Evolutionary conservation across 352 stramenopile genomes (phyloP).

Genomic region (Sclerospora graminicola): DNA sequence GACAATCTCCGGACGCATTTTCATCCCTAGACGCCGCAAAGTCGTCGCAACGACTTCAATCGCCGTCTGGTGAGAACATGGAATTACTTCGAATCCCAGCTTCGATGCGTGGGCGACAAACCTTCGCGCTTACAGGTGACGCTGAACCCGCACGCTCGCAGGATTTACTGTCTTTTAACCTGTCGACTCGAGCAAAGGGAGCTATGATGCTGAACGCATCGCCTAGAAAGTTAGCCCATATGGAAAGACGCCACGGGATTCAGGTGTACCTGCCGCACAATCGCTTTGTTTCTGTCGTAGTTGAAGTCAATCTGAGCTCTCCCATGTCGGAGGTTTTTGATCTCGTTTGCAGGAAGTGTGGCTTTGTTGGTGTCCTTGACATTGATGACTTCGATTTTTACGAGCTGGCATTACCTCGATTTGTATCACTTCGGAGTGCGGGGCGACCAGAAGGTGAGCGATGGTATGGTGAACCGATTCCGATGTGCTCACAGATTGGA

Average conservation of each 20-base stretch:
- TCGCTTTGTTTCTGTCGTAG: constrained; percentile 67
- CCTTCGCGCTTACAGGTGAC: constrained; percentile 31
- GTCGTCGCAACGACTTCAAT: constrained; percentile 61
- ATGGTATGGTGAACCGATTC: constrained; percentile 71
- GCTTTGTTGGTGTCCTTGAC: constrained; percentile 61
- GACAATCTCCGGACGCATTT: constrained; percentile 28
- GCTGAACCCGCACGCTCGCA: constrained; percentile 41
- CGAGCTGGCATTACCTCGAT: constrained; percentile 68
- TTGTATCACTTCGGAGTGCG: constrained; percentile 78
- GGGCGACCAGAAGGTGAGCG: constrained; percentile 72
- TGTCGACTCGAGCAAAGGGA: constrained; percentile 47
- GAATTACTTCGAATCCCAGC: constrained; percentile 16
- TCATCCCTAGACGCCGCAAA: constrained; percentile 42
- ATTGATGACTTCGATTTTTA: constrained; percentile 80
- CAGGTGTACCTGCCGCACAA: constrained; percentile 83
- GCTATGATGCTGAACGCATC: constrained; percentile 28
- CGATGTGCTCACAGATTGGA: constrained; percentile 49
- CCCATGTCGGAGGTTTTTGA: constrained; percentile 68
- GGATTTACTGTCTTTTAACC: constrained; percentile 48
- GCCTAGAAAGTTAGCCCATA: constrained; percentile 30
- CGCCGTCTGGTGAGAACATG: constrained; percentile 36
- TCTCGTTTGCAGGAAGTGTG: constrained; percentile 63
- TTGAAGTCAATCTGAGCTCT: constrained; percentile 47
- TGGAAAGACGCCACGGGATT: constrained; percentile 30
- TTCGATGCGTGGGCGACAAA: constrained; percentile 41